These are phyloP conservation scores for Pichia sp. DNA, from an alignment of 1,139 yeast genomes.

Conservation along the genomic window DNA sequence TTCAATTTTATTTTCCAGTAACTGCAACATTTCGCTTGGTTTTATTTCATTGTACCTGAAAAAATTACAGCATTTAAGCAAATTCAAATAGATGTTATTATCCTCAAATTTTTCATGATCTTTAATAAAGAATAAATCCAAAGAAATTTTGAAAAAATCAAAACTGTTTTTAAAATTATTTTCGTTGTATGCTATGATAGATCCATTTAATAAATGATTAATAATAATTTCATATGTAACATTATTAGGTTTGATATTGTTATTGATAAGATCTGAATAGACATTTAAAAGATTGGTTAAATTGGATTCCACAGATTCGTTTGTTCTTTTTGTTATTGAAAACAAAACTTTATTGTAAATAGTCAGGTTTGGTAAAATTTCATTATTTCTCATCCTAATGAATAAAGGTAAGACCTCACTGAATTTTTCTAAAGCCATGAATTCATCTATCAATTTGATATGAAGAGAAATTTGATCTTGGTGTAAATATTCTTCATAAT, in stretches of 20 bases:
- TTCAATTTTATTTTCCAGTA: constrained; percentile 11
- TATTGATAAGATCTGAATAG: constrained; percentile 54
- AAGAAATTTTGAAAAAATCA: constrained; percentile 57
- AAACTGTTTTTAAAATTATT: constrained; percentile 37
- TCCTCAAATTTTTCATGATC: constrained; percentile 24
- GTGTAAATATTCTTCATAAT: too few relatives aligned
- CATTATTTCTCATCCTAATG: constrained; percentile 21
- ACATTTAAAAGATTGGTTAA: constrained; percentile 55
- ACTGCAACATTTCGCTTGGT: constrained; percentile 9
- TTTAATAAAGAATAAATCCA: constrained; percentile 47
- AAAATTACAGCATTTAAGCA: constrained; percentile 20
- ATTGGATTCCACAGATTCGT: constrained; percentile 35
- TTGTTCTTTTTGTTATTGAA: constrained; percentile 27
- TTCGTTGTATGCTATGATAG: constrained; percentile 31
- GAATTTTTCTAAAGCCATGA: constrained; percentile 16
- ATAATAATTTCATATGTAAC: constrained; percentile 48
- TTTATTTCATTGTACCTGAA: constrained; percentile 16
- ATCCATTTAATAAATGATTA: constrained; percentile 41
- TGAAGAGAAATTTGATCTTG: too few relatives aligned
- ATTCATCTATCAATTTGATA: constrained; percentile 13
- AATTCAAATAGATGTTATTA: constrained; percentile 13
- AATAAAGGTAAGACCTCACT: constrained; percentile 27
- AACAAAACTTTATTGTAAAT: constrained; percentile 24
- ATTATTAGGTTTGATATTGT: constrained; percentile 43
- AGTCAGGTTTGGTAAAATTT: constrained; percentile 18